Conservation (phyloP, 108 stramenopile genomes). For the Fragilaria radians region DNA sequence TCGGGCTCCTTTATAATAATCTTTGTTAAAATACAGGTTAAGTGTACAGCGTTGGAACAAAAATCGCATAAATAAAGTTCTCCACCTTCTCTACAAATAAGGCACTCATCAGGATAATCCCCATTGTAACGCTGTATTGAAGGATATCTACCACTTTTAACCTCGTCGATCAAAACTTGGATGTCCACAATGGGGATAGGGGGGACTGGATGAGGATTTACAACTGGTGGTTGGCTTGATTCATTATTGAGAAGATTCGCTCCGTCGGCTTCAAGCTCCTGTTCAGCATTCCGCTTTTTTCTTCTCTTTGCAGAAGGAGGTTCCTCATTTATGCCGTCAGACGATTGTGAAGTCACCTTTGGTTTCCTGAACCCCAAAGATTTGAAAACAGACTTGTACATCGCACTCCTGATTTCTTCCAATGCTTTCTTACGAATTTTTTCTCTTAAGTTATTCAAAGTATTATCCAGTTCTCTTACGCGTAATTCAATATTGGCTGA, state of each 20-base stretch:
- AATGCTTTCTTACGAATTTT: constrained; percentile 3
- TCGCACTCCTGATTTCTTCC: constrained; percentile 10
- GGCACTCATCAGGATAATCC: constrained; percentile 33
- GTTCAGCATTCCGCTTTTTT: not conserved
- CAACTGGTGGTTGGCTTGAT: not conserved
- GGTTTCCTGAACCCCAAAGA: not conserved
- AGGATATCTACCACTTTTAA: constrained; percentile 65
- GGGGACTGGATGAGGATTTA: not conserved
- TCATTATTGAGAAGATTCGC: not conserved
- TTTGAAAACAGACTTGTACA: constrained; percentile 29
- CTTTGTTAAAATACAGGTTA: constrained; percentile 43
- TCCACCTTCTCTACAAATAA: constrained; percentile 41
- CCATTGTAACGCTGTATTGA: constrained; percentile 58
- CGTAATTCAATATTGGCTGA: not conserved
- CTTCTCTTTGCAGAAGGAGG: not conserved
- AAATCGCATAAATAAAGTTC: constrained; percentile 56
- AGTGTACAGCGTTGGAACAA: constrained; percentile 57
- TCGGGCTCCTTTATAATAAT: constrained; percentile 56
- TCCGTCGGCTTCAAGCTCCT: not conserved
- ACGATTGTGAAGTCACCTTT: not conserved
- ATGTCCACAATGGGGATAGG: constrained; percentile 52
- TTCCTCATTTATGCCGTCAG: not conserved
- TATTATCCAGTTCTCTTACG: constrained; percentile 3
- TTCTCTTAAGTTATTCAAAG: constrained; percentile 17
- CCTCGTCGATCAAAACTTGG: constrained; percentile 57